Percentiles rank a stretch among this genome's conserved stretches.
phyloP scores from a whole-genome alignment of 352 stramenopile species.

The Globisporangium heterothallicum region DNA sequence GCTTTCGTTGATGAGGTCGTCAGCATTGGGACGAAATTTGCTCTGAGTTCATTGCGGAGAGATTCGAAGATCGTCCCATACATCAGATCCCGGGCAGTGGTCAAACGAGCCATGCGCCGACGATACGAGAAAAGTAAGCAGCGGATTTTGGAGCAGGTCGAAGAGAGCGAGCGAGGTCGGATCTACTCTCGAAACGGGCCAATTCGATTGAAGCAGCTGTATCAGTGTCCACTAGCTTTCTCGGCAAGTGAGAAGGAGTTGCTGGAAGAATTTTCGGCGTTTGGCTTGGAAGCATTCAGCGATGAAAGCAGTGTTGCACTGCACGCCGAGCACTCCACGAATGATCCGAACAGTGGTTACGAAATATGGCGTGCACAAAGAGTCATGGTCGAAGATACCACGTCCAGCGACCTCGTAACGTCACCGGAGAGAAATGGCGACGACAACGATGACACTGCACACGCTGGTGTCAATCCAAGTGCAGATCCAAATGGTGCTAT shows the following conservation, averaged over 20 bases:
- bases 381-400: neutral
- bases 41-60: slow-evolving; percentile 24
- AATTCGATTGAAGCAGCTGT: slow-evolving; percentile 41
- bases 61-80: slow-evolving; percentile 42
- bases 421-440: neutral
- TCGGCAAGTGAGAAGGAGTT: slow-evolving; percentile 50
- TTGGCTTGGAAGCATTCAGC: slow-evolving; percentile 23
- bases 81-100: slow-evolving; percentile 33
- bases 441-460: neutral
- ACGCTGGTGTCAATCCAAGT: neutral
- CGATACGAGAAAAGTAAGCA: slow-evolving; percentile 39
- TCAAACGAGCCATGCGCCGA: slow-evolving; percentile 41
- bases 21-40: slow-evolving; percentile 23
- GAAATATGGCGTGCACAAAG: slow-evolving; percentile 18
- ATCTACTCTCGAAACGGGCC: slow-evolving; percentile 46
- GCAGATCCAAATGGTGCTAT: slow-evolving; percentile 3
- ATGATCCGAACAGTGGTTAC: slow-evolving; percentile 10
- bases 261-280: slow-evolving; percentile 27
- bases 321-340: neutral
- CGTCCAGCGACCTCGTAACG: neutral
- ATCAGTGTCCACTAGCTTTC: slow-evolving; percentile 25
- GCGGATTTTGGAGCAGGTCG: slow-evolving; percentile 35
- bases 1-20: slow-evolving; percentile 33
- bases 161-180: slow-evolving; percentile 51
- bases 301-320: slow-evolving; percentile 1